Evolutionary conservation across 2,329 filamentous ascomycete genomes (phyloP).

Genomic region (Alternaria sp.): DNA sequence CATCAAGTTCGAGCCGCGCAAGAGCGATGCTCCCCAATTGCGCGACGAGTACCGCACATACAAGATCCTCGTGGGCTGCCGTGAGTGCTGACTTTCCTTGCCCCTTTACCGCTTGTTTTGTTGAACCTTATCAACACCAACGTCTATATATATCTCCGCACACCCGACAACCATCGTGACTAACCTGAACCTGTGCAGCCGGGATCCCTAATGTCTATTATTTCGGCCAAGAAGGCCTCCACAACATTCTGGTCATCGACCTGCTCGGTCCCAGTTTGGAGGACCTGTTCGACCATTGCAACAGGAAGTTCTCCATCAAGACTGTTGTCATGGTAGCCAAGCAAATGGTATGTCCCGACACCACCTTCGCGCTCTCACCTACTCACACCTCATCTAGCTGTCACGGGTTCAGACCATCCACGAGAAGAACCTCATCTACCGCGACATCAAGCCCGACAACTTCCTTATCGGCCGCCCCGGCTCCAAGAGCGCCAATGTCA

Average conservation of each 20-base stretch:
- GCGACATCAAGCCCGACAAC: slow-evolving; percentile 99
- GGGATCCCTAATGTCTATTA: slow-evolving; percentile 99
- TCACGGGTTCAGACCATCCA: slow-evolving; percentile 94
- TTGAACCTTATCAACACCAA: neutral
- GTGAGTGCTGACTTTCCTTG: slow-evolving; percentile 68
- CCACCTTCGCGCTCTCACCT: neutral
- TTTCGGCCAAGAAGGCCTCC: slow-evolving; percentile 96
- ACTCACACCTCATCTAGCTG: slow-evolving; percentile 62
- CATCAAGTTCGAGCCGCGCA: slow-evolving; percentile 99
- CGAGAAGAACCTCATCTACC: slow-evolving; percentile 99
- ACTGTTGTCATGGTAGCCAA: slow-evolving; percentile 99
- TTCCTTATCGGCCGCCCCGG: slow-evolving; percentile 93
- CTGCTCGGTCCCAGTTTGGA: slow-evolving; percentile 93
- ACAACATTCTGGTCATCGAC: slow-evolving; percentile 99
- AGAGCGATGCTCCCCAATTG: slow-evolving; percentile 97
- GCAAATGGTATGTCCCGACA: slow-evolving; percentile 79
- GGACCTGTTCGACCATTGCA: slow-evolving; percentile 97
- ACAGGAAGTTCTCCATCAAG: slow-evolving; percentile 93
- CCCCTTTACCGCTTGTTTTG: slow-evolving; percentile 19
- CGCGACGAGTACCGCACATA: slow-evolving; percentile 99
- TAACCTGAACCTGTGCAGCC: slow-evolving; percentile 62
- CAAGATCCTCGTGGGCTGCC: slow-evolving; percentile 98
- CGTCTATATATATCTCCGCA: neutral
- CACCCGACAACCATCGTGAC: slow-evolving; percentile 4
- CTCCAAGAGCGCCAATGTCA: slow-evolving; percentile 95